These are phyloP conservation scores for Cucurbita argyrosperma DNA, from an alignment of 306 rosid species.

Conservation along the genomic window DNA sequence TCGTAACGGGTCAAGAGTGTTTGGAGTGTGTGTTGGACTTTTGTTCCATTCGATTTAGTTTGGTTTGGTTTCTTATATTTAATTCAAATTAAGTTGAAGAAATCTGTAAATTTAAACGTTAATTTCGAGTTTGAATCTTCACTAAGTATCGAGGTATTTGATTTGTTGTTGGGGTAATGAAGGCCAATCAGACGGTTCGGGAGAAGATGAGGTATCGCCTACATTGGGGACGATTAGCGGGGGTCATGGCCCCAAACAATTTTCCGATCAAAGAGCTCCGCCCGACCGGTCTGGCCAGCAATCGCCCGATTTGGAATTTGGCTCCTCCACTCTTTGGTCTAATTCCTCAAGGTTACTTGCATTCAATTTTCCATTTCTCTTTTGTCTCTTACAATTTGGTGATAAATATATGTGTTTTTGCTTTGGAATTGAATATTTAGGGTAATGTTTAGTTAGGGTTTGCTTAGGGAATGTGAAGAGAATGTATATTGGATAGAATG, in stretches of 20 bases:
- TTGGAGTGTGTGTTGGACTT: too few species aligned
- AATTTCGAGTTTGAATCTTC: background rate
- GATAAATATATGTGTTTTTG: background rate
- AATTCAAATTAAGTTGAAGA: background rate
- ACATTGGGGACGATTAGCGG: constrained; percentile 17
- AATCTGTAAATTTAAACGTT: too few species aligned
- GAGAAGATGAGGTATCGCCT: constrained; percentile 67
- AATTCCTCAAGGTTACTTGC: constrained; percentile 65
- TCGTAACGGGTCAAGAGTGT: background rate
- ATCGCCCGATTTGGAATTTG: constrained; percentile 30
- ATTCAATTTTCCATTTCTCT: background rate
- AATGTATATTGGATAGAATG: background rate
- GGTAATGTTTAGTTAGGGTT: background rate
- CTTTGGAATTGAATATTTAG: background rate
- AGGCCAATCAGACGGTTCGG: constrained; percentile 88
- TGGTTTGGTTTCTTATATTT: too few species aligned
- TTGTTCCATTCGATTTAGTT: too few species aligned
- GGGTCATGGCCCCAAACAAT: constrained; percentile 21
- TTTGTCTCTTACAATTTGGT: too few species aligned
- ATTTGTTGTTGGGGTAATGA: background rate
- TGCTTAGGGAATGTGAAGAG: background rate
- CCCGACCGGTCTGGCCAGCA: constrained; percentile 32
- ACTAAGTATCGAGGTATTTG: background rate
- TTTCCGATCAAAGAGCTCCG: constrained; percentile 36
- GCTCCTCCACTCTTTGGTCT: constrained; percentile 54